These are phyloP conservation scores for Didymella exigua DNA, from an alignment of 2,329 filamentous ascomycete species.

Conservation along the genomic window DNA sequence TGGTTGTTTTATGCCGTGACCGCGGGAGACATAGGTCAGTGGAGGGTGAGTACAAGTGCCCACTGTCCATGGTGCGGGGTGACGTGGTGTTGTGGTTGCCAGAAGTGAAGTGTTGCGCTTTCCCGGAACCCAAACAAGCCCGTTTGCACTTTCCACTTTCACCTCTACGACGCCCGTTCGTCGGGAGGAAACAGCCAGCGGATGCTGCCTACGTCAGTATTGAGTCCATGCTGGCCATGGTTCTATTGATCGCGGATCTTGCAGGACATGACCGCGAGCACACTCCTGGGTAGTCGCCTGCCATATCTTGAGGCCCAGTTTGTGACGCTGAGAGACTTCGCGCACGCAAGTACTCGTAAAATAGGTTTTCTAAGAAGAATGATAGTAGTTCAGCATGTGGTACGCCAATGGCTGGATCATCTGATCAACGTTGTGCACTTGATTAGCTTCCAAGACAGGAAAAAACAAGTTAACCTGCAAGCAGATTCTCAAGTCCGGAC, in stretches of 20 bases:
- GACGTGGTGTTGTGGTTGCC: constrained; percentile 1
- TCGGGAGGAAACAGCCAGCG: too few species aligned
- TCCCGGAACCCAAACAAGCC: not conserved
- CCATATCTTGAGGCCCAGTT: not conserved
- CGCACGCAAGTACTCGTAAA: not conserved
- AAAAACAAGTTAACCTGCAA: too few species aligned
- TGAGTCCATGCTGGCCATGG: not conserved
- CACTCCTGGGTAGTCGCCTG: not conserved
- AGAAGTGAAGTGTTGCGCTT: not conserved
- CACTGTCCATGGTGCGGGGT: constrained; percentile 3
- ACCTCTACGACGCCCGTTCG: constrained; percentile 1
- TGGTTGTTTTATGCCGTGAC: not conserved
- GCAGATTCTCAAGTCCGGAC: too few species aligned
- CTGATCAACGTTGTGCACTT: not conserved
- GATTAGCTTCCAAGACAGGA: not conserved
- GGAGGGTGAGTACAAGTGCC: not conserved
- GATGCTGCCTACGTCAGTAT: too few species aligned
- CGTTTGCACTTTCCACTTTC: constrained; percentile 11
- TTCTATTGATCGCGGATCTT: not conserved
- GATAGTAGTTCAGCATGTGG: not conserved
- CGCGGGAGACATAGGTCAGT: not conserved
- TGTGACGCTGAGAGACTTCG: not conserved
- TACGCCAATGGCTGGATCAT: not conserved
- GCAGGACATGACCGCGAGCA: not conserved
- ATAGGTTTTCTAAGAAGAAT: not conserved